A percentile compares a stretch with the other conserved stretches of the same genome.
These are phyloP conservation scores for Candida schatavii DNA, from an alignment of 805 yeast genomes.

Conservation along the genomic window DNA sequence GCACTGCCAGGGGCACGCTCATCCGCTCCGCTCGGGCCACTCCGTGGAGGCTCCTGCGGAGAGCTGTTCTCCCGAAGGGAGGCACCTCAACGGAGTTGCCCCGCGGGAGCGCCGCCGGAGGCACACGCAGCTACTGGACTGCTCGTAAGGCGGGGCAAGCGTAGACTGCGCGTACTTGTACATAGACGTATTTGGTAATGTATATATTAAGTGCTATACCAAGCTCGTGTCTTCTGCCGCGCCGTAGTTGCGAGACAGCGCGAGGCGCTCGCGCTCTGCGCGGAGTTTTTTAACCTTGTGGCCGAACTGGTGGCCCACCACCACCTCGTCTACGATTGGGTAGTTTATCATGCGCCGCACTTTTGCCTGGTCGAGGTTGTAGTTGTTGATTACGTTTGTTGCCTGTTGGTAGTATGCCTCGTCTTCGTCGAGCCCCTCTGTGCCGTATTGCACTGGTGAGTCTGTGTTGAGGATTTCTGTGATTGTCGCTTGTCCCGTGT, in stretches of 20 bases:
- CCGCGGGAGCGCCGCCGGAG: too few relatives aligned
- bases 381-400: conserved; percentile 26
- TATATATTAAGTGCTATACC: too few relatives aligned
- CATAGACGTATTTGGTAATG: too few relatives aligned
- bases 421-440: conserved; percentile 37
- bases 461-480: conserved; percentile 21
- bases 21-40: too few relatives aligned
- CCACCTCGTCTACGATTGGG: conserved; percentile 43
- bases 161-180: too few relatives aligned
- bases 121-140: too few relatives aligned
- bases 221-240: background rate
- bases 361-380: conserved; percentile 30
- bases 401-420: conserved; percentile 35
- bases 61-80: too few relatives aligned
- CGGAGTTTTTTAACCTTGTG: conserved; percentile 39
- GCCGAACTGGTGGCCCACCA: conserved; percentile 40
- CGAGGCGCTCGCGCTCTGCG: conserved; percentile 16
- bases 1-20: too few relatives aligned
- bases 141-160: too few relatives aligned
- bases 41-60: too few relatives aligned
- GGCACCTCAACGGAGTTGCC: too few relatives aligned
- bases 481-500: conserved; percentile 10
- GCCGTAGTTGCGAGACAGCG: background rate
- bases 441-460: conserved; percentile 22
- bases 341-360: conserved; percentile 36